Conservation (phyloP, 495 filamentous ascomycete species). For the Annulohypoxylon bovei region DNA sequence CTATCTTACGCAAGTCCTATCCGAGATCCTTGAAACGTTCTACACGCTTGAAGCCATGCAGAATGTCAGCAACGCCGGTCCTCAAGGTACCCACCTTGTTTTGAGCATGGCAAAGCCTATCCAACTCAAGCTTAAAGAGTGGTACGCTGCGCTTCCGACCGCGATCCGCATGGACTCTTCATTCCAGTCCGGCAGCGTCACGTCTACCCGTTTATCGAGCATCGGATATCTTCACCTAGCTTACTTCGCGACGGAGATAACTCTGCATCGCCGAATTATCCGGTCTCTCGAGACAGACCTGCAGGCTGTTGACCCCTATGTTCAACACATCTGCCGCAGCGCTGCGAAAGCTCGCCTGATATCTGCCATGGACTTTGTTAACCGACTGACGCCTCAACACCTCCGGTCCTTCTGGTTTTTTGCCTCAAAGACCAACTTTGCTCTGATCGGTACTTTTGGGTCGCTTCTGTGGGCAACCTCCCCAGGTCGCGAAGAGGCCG, state of each 20-base stretch:
- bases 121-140: slow-evolving; percentile 83
- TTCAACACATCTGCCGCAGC: slow-evolving; percentile 93
- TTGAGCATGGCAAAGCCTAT: slow-evolving; percentile 82
- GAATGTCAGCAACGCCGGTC: slow-evolving; percentile 57
- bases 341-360: slow-evolving; percentile 83
- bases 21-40: slow-evolving; percentile 81
- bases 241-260: slow-evolving; percentile 87
- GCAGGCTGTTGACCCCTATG: slow-evolving; percentile 67
- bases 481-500: slow-evolving; percentile 87
- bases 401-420: slow-evolving; percentile 84
- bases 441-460: slow-evolving; percentile 83
- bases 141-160: slow-evolving; percentile 74
- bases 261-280: slow-evolving; percentile 82
- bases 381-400: slow-evolving; percentile 75
- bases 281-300: slow-evolving; percentile 68
- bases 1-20: slow-evolving; percentile 75
- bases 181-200: slow-evolving; percentile 46
- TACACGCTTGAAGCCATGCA: slow-evolving; percentile 75
- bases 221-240: slow-evolving; percentile 83
- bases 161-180: slow-evolving; percentile 73
- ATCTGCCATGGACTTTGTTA: slow-evolving; percentile 82
- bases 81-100: slow-evolving; percentile 69
- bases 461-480: slow-evolving; percentile 85
- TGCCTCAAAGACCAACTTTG: slow-evolving; percentile 81
- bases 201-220: slow-evolving; percentile 62